Percentiles rank a stretch among this genome's conserved stretches.
Conservation (phyloP, 805 yeast genomes). For the Starmera caribaea region DNA sequence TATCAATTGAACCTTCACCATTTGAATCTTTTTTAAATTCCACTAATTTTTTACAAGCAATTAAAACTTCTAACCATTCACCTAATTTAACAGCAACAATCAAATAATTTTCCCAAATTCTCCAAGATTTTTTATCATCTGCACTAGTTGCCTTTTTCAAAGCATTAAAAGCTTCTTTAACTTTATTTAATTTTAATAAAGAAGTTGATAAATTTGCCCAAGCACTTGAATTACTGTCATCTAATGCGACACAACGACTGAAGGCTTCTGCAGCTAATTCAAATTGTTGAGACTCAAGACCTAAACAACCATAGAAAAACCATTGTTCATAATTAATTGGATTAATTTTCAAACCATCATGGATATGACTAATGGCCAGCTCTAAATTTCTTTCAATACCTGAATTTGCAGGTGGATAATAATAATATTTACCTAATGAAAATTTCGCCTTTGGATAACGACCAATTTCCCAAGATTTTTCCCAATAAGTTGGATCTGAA, state of each 20-base stretch:
- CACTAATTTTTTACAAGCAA: conserved; percentile 60
- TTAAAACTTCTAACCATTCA: conserved; percentile 84
- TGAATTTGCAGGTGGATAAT: conserved; percentile 46
- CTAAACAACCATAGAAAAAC: conserved; percentile 89
- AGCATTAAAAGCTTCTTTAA: conserved; percentile 77
- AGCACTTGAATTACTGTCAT: conserved; percentile 68
- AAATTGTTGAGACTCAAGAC: conserved; percentile 61
- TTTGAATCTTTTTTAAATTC: conserved; percentile 42
- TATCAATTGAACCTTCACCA: conserved; percentile 61
- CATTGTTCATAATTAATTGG: conserved; percentile 76
- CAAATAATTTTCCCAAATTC: conserved; percentile 82
- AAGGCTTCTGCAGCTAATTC: conserved; percentile 86
- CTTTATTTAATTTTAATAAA: conserved; percentile 50
- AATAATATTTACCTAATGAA: conserved; percentile 65
- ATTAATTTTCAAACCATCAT: conserved; percentile 62
- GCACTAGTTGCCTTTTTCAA: conserved; percentile 71
- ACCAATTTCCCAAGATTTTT: conserved; percentile 79
- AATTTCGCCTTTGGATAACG: conserved; percentile 79
- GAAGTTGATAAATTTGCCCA: conserved; percentile 93
- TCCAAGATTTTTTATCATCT: conserved; percentile 70
- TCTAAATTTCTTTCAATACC: conserved; percentile 42
- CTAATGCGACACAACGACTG: conserved; percentile 79
- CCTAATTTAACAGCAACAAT: conserved; percentile 70
- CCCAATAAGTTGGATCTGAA: conserved; percentile 71
- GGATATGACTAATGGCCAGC: conserved; percentile 54